Evolutionary conservation across 495 filamentous ascomycete genomes (phyloP), one percentile per base, ranked within the genome.

Genomic region (Neurospora tetraspora): DNA sequence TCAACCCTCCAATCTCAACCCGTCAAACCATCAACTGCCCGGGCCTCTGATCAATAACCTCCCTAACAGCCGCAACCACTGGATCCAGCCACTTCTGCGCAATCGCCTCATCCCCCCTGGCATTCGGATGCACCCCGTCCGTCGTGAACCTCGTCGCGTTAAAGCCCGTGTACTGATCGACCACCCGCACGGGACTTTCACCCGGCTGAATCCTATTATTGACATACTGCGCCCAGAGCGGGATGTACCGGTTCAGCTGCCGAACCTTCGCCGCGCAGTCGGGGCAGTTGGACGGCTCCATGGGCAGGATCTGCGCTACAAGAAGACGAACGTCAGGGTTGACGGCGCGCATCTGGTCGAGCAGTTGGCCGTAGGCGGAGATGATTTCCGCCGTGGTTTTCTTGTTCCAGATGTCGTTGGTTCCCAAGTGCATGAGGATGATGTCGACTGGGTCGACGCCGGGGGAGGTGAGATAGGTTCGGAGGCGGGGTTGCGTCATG

Each of bases 91-190:
- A 86, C 45, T 75, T 78, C 47, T 79, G 74, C n/a, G 80, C 78
- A 73, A 85, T 78, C 77, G 82, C 83, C 12, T 73, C 71, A 71
- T 83, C 80, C 14, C 84, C 84, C 6, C 69, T 72, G 39, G 74
- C 74, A 61, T 84, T 86, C 1, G 84, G 85, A 73, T 86, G 84
- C 12, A 86, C 81, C 8, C 84, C 83, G 73, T 86, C 84, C 7
- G 73, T 61, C 4, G 81, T 77, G 70, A 82, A 81, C 14, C 71
- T 75, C 4, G 75, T 53, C 20, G 77, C 71, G 39, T 80, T 76
- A 45, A 85, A 86, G 9, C 83, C 83, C 0, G 78, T 82, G 75
- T 78, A 86, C 72, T 81, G 80, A 72, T 86, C 83, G 0, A 86
- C 84, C 7, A 84, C 82, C 61, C 69, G 75, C 47, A 86, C 27